phyloP scores from a whole-genome alignment of 1,284 basidiomycete species.

The Cystobasidium pallidum region DNA sequence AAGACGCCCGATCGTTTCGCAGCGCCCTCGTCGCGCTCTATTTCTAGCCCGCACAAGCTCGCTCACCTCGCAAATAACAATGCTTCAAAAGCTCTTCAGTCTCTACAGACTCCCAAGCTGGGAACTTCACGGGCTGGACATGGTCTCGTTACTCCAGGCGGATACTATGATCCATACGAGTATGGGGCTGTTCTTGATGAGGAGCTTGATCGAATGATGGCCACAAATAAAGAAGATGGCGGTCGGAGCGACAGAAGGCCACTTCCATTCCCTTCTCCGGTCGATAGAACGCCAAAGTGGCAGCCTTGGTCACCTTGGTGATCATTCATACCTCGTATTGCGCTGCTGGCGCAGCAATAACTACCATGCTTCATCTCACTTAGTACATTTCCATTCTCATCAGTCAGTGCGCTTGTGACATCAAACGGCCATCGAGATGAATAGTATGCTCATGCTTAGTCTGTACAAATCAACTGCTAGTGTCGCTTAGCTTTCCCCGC shows the following conservation, averaged over 20 bases:
- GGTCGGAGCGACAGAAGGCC: constrained; percentile 7
- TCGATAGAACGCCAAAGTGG: constrained; percentile 40
- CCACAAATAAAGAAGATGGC: constrained; percentile 15
- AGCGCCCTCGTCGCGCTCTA: constrained; percentile 5
- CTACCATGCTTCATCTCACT: constrained; percentile 4
- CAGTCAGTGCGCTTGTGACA: neutral
- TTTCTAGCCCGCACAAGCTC: constrained; percentile 27
- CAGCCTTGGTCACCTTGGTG: constrained; percentile 45
- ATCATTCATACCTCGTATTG: neutral
- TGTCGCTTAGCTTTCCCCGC: neutral
- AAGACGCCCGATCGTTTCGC: constrained; percentile 40
- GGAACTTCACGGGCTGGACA: constrained; percentile 2
- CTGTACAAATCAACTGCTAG: neutral
- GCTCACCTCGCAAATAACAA: constrained; percentile 37
- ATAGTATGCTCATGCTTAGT: constrained; percentile 6
- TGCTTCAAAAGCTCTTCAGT: constrained; percentile 32
- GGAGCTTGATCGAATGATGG: constrained; percentile 44
- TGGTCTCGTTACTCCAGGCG: constrained; percentile 33
- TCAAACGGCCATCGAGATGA: neutral
- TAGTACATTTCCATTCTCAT: neutral
- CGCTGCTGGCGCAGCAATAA: neutral
- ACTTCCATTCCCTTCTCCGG: constrained; percentile 41
- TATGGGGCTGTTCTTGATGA: constrained; percentile 41
- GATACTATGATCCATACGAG: constrained; percentile 46
- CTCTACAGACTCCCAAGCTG: constrained; percentile 26